Evolutionary conservation across 768 basidiomycete genomes (phyloP).

Genomic region (Hygrophoropsis aurantiaca): DNA sequence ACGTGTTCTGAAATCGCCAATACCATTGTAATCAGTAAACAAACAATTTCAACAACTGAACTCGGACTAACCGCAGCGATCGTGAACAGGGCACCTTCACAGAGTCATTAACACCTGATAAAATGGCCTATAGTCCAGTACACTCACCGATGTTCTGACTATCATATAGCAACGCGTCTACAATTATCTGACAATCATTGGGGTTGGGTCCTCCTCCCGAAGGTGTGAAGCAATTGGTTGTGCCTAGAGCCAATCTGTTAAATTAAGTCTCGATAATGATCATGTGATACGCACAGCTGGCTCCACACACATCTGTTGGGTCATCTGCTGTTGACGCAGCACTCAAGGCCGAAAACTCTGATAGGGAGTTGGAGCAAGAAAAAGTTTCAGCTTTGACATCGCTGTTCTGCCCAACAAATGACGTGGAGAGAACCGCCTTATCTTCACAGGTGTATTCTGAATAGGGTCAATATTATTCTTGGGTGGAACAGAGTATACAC

Average conservation of each 20-base stretch:
- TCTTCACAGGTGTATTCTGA: slow-evolving; percentile 6
- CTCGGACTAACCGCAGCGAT: background rate
- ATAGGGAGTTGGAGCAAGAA: slow-evolving; percentile 25
- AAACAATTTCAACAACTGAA: too few species aligned
- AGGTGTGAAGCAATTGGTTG: slow-evolving; percentile 45
- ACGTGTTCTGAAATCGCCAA: slow-evolving; percentile 21
- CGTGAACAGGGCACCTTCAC: slow-evolving; percentile 11
- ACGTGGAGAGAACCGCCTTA: slow-evolving; percentile 3
- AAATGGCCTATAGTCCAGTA: background rate
- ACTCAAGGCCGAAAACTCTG: slow-evolving; percentile 9
- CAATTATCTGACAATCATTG: slow-evolving; percentile 48
- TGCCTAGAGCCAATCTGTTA: slow-evolving; percentile 16
- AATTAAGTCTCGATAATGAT: background rate
- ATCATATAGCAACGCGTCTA: slow-evolving; percentile 47
- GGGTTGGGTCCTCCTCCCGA: slow-evolving; percentile 48
- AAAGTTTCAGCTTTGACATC: slow-evolving; percentile 40
- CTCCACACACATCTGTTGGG: slow-evolving; percentile 40
- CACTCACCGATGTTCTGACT: slow-evolving; percentile 43
- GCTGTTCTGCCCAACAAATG: slow-evolving; percentile 40
- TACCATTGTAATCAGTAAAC: too few species aligned
- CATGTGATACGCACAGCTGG: slow-evolving; percentile 30
- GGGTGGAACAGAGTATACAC: too few species aligned
- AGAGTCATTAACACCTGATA: background rate
- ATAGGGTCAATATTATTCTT: too few species aligned
- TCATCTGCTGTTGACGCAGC: slow-evolving; percentile 1